A percentile compares a stretch with the other conserved stretches of the same genome.
Evolutionary conservation across 129 eudicot species (phyloP).

Genomic region (Sambucus nigra): DNA sequence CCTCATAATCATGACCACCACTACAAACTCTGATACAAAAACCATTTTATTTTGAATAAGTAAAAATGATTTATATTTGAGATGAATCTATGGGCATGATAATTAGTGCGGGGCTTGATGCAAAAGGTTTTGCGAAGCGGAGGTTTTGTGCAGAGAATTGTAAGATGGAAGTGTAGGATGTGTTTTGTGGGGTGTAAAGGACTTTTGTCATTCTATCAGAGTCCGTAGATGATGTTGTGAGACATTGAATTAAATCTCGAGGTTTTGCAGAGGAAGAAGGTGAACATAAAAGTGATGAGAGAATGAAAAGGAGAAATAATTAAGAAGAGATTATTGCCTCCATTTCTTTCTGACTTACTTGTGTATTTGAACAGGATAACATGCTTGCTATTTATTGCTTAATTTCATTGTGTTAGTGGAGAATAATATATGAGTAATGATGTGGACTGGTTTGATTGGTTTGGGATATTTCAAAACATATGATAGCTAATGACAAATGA

Average conservation of each 20-base stretch:
- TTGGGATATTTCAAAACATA: too few species aligned
- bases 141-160: constrained; percentile 15
- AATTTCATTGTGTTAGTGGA: too few species aligned
- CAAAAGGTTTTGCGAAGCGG: background rate
- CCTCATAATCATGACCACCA: too few species aligned
- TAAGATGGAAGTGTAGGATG: constrained; percentile 7
- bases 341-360: too few species aligned
- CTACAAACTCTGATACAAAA: constrained; percentile 5
- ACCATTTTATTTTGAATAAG: constrained; percentile 4
- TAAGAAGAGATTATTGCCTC: background rate
- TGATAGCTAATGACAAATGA: too few species aligned
- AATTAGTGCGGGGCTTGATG: constrained; percentile 7
- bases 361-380: too few species aligned
- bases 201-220: background rate
- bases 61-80: background rate
- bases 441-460: too few species aligned
- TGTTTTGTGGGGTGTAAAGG: constrained; percentile 5
- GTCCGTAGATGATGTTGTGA: background rate
- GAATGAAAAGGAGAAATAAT: background rate
- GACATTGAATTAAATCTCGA: too few species aligned
- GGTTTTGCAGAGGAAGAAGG: background rate
- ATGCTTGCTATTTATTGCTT: too few species aligned
- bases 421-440: too few species aligned
- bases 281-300: background rate
- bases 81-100: constrained; percentile 8